Conservation (phyloP, 2,329 filamentous ascomycete genomes). For the Aureobasidium sp. region DNA sequence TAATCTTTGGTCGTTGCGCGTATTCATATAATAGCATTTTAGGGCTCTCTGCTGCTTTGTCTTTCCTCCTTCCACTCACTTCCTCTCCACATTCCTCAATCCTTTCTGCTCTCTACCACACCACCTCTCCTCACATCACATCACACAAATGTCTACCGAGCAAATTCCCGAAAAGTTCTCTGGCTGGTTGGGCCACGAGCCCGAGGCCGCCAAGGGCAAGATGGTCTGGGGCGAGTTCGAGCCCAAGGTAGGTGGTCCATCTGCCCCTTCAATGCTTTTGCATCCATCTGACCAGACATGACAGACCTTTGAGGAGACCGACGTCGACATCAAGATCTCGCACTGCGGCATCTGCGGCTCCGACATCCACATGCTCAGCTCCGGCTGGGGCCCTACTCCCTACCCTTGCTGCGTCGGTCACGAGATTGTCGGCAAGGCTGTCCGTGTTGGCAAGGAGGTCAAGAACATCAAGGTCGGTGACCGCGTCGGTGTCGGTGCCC, state of each 20-base stretch:
- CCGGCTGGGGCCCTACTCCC: conserved; percentile 36
- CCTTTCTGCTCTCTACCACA: background rate
- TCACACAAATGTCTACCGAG: conserved; percentile 30
- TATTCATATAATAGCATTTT: conserved; percentile 8
- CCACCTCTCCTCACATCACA: conserved; percentile 10
- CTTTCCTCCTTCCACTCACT: background rate
- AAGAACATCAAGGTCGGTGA: conserved; percentile 28
- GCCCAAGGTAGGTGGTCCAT: conserved; percentile 31
- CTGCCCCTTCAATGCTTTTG: background rate
- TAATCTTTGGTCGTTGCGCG: background rate
- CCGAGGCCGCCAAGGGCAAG: conserved; percentile 44
- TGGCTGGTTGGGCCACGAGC: conserved; percentile 51
- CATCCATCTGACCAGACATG: conserved; percentile 15
- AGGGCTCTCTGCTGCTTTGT: background rate
- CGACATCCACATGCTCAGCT: conserved; percentile 26
- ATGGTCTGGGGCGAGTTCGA: conserved; percentile 47
- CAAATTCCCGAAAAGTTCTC: conserved; percentile 42
- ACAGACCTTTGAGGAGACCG: conserved; percentile 36
- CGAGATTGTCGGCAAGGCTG: conserved; percentile 25
- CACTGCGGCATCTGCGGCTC: conserved; percentile 34
- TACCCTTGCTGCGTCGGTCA: conserved; percentile 27
- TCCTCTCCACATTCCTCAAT: background rate
- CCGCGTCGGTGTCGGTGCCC: conserved; percentile 45
- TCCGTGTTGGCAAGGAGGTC: conserved; percentile 23
- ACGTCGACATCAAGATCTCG: conserved; percentile 37